Evolutionary conservation across 176 grass and related monocot species (phyloP), one percentile per base, ranked within the genome.

Genomic region (Secale cereale): DNA sequence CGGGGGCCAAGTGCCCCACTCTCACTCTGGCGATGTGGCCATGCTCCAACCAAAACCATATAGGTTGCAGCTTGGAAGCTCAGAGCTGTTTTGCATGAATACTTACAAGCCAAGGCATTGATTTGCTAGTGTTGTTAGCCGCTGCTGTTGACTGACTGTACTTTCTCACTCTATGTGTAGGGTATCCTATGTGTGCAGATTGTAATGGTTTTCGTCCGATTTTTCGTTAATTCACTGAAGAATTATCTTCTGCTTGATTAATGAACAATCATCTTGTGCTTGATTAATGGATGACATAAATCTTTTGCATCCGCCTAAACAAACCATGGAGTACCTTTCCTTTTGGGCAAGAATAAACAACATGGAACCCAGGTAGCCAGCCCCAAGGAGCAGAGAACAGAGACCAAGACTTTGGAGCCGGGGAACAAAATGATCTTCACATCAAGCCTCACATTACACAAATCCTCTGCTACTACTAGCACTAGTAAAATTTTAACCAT

Each of bases 381-480:
- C 10, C 66, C 68, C 16, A 0, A 16, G 6, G 48, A 19, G 4
- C 36, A 41, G 23, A 46, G 40, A 61, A 37, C 10, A 59, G 78
- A 67, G 78, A 67, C 59, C 63, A 69, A 25, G 28, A 87, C 84
- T 70, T 92, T 23, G 79, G 74, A 78, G 30, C 57, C n/a, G 36
- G 26, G 31, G 28, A 52, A 76, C 26, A 77, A 76, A 80, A 84
- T 50, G 15, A 87, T 76, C 60, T 81, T 41, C 78, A 88, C 90
- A 85, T 79, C 37, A 76, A 65, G 54, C 74, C 40, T 81, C 70
- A 83, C 36, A 70, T 86, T 86, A 76, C 80, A 87, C 76, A 84
- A 8, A 81, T 28, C 29, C 76, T 81, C 70, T 19, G 27, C 29
- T 4, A 13, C 10, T 37, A 37, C 39, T 40, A 40, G 37, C n/a